Conservation (phyloP, 1,139 yeast genomes). For the Kodamaea sp. region DNA sequence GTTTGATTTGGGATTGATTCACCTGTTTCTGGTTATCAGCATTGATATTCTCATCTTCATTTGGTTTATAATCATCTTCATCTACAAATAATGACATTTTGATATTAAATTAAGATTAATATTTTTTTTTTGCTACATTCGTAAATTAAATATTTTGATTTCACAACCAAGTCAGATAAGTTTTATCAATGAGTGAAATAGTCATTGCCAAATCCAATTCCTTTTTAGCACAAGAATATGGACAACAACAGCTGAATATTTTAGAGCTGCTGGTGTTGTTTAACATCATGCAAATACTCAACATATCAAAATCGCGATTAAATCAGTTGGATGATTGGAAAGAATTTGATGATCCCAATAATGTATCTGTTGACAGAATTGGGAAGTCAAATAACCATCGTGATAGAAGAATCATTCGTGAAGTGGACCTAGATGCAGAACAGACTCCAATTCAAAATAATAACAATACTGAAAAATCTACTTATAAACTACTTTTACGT, state of each 20-base stretch:
- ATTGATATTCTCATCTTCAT: neutral
- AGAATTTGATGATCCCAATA: slow-evolving; percentile 37
- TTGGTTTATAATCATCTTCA: slow-evolving; percentile 10
- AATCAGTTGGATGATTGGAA: slow-evolving; percentile 41
- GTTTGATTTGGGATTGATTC: neutral
- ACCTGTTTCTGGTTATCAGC: neutral
- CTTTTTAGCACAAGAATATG: neutral
- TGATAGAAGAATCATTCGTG: slow-evolving; percentile 26
- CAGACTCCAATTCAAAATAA: slow-evolving; percentile 4
- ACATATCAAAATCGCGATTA: slow-evolving; percentile 34
- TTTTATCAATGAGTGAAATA: slow-evolving; percentile 1
- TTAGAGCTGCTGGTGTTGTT: slow-evolving; percentile 21
- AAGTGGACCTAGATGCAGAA: slow-evolving; percentile 29
- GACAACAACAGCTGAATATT: too few relatives aligned
- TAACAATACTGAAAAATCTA: slow-evolving; percentile 6
- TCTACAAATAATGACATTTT: slow-evolving; percentile 15
- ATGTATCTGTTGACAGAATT: slow-evolving; percentile 38
- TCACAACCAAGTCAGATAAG: neutral
- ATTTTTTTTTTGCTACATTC: neutral
- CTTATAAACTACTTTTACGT: slow-evolving; percentile 33
- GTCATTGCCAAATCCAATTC: slow-evolving; percentile 1
- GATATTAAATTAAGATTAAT: slow-evolving; percentile 3
- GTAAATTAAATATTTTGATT: neutral
- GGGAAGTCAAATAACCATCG: slow-evolving; percentile 14
- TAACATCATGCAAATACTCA: slow-evolving; percentile 31